These are phyloP conservation scores for Calonectria pseudoreteaudii DNA, from an alignment of 2,329 filamentous ascomycete species.

Conservation along the genomic window DNA sequence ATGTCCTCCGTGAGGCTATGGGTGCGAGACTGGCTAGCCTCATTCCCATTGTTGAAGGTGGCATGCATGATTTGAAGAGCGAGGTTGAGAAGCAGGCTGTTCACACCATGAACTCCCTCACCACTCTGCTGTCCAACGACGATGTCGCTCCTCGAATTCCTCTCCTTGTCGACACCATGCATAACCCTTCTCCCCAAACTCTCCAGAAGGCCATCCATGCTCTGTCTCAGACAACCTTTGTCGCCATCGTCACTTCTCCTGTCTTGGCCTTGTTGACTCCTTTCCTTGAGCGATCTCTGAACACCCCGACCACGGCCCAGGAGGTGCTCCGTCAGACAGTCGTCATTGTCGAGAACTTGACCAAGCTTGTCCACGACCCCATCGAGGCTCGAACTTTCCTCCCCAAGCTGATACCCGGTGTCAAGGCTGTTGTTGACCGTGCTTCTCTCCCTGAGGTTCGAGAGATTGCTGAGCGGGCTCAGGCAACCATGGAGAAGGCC, in stretches of 20 bases:
- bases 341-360: conserved; percentile 97
- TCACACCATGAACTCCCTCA: conserved; percentile 91
- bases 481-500: conserved; percentile 91
- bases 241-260: conserved; percentile 94
- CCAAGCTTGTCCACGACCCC: conserved; percentile 95
- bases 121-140: conserved; percentile 92
- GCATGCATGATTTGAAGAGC: conserved; percentile 96
- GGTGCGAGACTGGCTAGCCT: conserved; percentile 86
- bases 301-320: conserved; percentile 89
- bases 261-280: conserved; percentile 95
- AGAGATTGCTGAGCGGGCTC: conserved; percentile 84
- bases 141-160: conserved; percentile 94
- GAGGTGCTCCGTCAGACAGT: conserved; percentile 96
- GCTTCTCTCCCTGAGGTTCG: conserved; percentile 95
- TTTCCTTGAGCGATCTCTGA: conserved; percentile 92
- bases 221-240: conserved; percentile 97
- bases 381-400: conserved; percentile 95
- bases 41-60: conserved; percentile 90
- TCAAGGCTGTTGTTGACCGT: conserved; percentile 87
- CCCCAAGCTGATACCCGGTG: conserved; percentile 93
- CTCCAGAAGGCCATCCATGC: conserved; percentile 97
- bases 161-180: conserved; percentile 93
- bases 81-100: conserved; percentile 92
- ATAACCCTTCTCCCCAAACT: conserved; percentile 88
- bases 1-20: conserved; percentile 90